Evolutionary conservation across 306 rosid genomes (phyloP).

Genomic region (Inga leiocalycina): DNA sequence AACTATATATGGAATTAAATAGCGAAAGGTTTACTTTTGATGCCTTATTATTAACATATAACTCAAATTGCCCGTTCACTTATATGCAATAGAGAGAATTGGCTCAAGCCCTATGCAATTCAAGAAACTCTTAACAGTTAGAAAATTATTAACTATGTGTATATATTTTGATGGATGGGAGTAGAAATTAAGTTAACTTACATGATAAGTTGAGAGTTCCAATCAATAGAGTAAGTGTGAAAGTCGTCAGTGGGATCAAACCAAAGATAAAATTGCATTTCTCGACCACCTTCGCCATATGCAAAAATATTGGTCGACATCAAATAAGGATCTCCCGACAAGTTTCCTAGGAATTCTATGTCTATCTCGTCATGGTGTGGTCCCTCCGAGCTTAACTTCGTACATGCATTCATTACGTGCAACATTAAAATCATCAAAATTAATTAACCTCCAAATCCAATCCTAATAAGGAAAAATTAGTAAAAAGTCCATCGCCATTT

Average conservation of each 20-base stretch:
- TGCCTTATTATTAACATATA: background rate
- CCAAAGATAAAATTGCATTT: constrained; percentile 53
- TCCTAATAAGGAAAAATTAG: background rate
- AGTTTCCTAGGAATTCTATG: constrained; percentile 50
- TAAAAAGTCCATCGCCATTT: too few species aligned
- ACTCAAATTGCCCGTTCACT: background rate
- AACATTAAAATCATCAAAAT: background rate
- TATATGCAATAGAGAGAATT: background rate
- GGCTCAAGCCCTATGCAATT: background rate
- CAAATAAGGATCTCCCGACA: constrained; percentile 50
- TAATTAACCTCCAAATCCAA: background rate
- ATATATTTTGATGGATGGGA: background rate
- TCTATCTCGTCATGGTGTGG: constrained; percentile 51
- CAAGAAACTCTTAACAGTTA: background rate
- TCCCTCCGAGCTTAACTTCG: constrained; percentile 47
- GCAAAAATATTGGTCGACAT: constrained; percentile 53
- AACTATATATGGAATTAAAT: too few species aligned
- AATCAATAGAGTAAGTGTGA: constrained; percentile 53
- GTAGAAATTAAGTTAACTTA: constrained; percentile 25
- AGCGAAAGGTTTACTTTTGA: too few species aligned
- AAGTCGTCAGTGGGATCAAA: constrained; percentile 50
- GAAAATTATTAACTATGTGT: background rate
- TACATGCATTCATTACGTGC: background rate
- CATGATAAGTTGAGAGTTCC: constrained; percentile 47
- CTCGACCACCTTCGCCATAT: constrained; percentile 47